Evolutionary conservation across 305 asterid species (phyloP).

Genomic region (Plantago coronopus): DNA sequence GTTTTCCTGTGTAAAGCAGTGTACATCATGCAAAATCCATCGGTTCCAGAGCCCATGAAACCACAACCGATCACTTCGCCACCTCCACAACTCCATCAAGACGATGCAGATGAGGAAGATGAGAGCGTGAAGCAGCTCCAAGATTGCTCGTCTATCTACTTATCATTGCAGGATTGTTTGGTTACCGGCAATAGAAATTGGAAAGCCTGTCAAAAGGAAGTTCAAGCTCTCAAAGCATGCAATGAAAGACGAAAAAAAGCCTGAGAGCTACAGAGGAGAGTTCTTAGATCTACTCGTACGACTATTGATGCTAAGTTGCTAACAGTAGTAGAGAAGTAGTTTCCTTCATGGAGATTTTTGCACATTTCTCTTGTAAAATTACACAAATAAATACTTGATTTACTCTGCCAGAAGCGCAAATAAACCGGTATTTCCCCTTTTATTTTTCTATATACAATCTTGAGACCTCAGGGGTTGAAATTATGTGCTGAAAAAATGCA

Average conservation of each 20-base stretch:
- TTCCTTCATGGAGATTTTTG: no score
- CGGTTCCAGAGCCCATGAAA: neutral
- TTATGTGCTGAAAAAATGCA: no score
- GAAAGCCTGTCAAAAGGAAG: conserved; percentile 16
- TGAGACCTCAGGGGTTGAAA: no score
- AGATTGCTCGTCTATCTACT: conserved; percentile 15
- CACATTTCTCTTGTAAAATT: no score
- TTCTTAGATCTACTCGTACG: no score
- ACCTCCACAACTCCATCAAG: conserved; percentile 7
- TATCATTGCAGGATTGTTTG: conserved; percentile 10
- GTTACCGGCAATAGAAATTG: conserved; percentile 14
- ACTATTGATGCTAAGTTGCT: no score
- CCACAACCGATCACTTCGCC: neutral
- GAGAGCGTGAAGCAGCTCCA: conserved; percentile 14
- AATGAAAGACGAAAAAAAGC: conserved; percentile 3
- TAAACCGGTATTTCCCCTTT: no score
- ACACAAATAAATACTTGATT: no score
- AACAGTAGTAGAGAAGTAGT: no score
- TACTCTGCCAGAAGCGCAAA: no score
- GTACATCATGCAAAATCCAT: neutral
- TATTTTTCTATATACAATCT: no score
- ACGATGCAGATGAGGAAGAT: conserved; percentile 10
- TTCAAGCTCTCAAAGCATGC: conserved; percentile 12
- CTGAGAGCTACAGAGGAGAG: neutral
- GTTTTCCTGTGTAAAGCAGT: no score